Percentiles rank a stretch among this genome's conserved stretches.
Evolutionary conservation across 306 rosid genomes (phyloP).

Genomic region (Cicer yamashitae): DNA sequence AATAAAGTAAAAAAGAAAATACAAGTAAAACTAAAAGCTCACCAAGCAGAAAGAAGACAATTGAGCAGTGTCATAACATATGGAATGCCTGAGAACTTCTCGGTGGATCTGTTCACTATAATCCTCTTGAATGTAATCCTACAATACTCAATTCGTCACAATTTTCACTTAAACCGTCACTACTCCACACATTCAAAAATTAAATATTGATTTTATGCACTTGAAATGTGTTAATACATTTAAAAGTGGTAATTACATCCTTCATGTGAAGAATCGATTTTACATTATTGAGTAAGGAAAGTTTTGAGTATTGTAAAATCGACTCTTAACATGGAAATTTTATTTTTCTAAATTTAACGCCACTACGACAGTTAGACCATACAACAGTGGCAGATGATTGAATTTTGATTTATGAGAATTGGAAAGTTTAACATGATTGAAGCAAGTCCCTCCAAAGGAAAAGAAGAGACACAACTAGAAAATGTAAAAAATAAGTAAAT

Average conservation of each 20-base stretch:
- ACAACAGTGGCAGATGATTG: no score
- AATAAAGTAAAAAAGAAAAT: conserved; percentile 6
- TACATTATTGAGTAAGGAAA: no score
- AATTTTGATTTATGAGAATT: not conserved
- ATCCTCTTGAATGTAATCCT: conserved; percentile 92
- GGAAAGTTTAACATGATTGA: not conserved
- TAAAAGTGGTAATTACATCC: no score
- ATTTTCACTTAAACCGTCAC: not conserved
- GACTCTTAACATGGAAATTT: no score
- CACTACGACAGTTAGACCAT: no score
- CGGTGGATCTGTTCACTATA: conserved; percentile 61
- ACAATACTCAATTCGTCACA: conserved; percentile 14
- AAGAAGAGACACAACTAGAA: not conserved
- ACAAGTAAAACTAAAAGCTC: conserved; percentile 9
- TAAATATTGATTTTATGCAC: not conserved
- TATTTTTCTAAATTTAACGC: no score
- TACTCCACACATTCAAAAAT: not conserved
- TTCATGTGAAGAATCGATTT: no score
- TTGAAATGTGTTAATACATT: not conserved
- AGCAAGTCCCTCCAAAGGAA: no score
- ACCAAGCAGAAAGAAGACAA: conserved; percentile 93
- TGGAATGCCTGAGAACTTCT: conserved; percentile 90
- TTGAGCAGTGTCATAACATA: conserved; percentile 88
- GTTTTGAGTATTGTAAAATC: no score
- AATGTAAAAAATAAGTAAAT: not conserved